Base-by-base conservation (phyloP, 1,139 yeast species). In the Debaryomyces nepalensis region DNA sequence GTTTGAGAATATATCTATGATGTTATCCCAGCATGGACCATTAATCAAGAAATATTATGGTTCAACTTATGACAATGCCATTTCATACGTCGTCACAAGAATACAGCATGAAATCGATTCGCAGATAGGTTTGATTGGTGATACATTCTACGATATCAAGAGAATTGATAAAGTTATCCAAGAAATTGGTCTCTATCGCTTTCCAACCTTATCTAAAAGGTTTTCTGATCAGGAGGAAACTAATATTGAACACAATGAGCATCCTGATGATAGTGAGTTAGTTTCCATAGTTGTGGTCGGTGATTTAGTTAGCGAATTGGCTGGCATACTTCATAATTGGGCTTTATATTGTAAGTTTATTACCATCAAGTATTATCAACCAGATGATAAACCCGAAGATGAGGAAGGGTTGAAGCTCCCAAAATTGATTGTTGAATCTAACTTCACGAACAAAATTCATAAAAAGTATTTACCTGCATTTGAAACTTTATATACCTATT, bases 101-200 rank as follows among this genome's bases (percentile, higher is more conserved):
- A 84, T 93, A 26, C 96, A 93, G 61, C 73, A 79, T 44, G 99
- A 93, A 58, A 85, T 95, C 15, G 99, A 93, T 57, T 75, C 91
- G 10, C 99, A 93, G 57, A 86, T 95, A 18, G 95, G 96, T 0
- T 69, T 93, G 37, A 86, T 93, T 8, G 73, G 88, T 43, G 98
- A 93, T 59, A 88, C 95, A 0, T 89, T 89, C 58, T 81, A 84
- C 70, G 97, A 88, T 51, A 75, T 79, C 37, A 76, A 88, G 48
- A 72, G 85, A 31, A 59, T 89, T 8, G 81, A 75, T 27, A 73
- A 79, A 48, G 59, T 76, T 10, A 55, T 86, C 18, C 75, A 74
- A 41, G 89, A 84, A 35, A 75, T 88, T 33, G 66, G 71, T 23
- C 57, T 71, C 14, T 86, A 87, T 54, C 70, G 73, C 9, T 89